Evolutionary conservation across 2,329 filamentous ascomycete species (phyloP), one percentile per base, ranked within the genome.

Genomic region (Cladosporium colombiae): DNA sequence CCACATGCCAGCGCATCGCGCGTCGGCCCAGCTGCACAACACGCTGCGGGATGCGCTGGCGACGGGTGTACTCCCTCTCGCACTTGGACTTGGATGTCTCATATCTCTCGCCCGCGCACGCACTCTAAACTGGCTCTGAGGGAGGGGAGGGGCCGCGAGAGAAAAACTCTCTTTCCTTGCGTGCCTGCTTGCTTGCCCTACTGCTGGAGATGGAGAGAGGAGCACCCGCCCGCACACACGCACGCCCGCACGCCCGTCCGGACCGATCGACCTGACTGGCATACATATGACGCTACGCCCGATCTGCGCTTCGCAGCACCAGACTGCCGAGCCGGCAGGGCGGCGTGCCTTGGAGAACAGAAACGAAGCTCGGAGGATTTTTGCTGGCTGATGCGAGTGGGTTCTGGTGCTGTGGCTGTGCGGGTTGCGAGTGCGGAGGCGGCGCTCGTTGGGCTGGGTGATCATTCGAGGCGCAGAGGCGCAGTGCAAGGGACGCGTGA

Each of bases 1-100:
- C 27, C 52, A 55, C 52, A 55, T 57, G 55, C 55, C 55, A 57
- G 55, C 55, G 55, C 55, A 57, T 57, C 55, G 18, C 55, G 55
- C 55, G 23, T 13, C 55, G 33, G 46, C 46, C n/a, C 35, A 40
- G 35, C 35, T 40, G 35, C 35, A 40, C 35, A 40, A 40, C 35
- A 40, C 35, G 46, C 23, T 50, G 46, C 23, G 46, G n/a, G 55
- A 57, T 57, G 55, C 55, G 55, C 55, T 57, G 55, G 53, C 29
- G 37, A 44, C 14, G 14, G 52, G 31, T 8, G 27, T 13, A 3
- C 37, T 44, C 35, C 6, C 35, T 40, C 35, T 40, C n/a, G n/a
- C n/a, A n/a, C n/a, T n/a, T n/a, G n/a, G 13, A 6, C 35, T 18
- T 6, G 37, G 18, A 23, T 57, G 55, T 57, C 55, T 57, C 55